Evolutionary conservation across 352 stramenopile species (phyloP), one percentile per base, ranked within the genome.

Genomic region (Pythium vanterpoolii): DNA sequence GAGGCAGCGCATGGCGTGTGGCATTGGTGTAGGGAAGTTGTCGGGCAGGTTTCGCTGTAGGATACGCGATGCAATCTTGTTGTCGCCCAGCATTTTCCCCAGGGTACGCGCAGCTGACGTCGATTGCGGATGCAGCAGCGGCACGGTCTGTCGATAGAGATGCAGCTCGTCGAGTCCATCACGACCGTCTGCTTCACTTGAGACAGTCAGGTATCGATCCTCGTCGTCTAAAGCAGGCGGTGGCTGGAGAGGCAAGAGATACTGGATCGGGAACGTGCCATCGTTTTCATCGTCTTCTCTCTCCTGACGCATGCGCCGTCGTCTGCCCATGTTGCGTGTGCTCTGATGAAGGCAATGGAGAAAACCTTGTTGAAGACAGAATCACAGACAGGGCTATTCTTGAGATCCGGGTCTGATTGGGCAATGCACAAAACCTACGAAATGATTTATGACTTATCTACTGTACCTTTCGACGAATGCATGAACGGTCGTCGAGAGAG

Each of bases 91-190:
- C 40, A 90, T 86, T 28, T 71, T 74, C 31, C 73, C 72, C 4
- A 88, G 62, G 1, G 78, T 92, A 60, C 81, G 82, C 16, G 76
- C 70, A 19, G 69, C 72, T 18, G 83, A 76, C 26, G 62, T 86
- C 28, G 79, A 90, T n/a, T 83, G 65, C 13, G 75, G 65, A 21
- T 88, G 74, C 16, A 92, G 62, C 16, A 90, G 64, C 21, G 79
- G 73, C 6, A 77, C 71, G 10, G 78, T 66, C 34, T 91, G 80
- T 24, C 64, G 69, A 51, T 87, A 86, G 23, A 88, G 30, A 14
- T 71, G 64, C 10, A 84, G 48, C 19, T 65, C 44, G 34, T 70
- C 62, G 13, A 39, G n/a, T 14, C 54, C 34, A 1, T 34, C 45
- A 27, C 16, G 19, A n/a, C 6, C 34, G n/a, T 38, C 50, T 30